These are phyloP conservation scores for Grammothele lineata DNA, from an alignment of 768 basidiomycete species.

Conservation along the genomic window DNA sequence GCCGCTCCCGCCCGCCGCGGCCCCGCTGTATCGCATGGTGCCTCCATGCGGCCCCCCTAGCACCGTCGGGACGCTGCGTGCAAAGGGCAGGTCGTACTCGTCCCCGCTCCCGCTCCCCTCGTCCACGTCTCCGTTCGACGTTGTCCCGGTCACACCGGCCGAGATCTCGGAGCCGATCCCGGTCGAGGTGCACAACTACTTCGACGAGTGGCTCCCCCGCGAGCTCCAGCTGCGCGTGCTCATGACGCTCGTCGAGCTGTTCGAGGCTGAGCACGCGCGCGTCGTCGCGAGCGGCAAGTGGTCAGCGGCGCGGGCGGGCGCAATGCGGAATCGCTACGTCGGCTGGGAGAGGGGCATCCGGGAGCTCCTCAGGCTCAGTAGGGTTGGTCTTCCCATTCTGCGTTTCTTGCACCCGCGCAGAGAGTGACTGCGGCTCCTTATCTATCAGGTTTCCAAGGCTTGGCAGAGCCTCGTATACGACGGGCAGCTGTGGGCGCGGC, in stretches of 20 bases:
- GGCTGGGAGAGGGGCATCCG: slow-evolving; percentile 70
- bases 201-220: slow-evolving; percentile 66
- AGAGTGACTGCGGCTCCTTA: background rate
- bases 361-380: slow-evolving; percentile 74
- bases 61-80: slow-evolving; percentile 28
- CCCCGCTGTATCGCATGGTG: slow-evolving; percentile 12
- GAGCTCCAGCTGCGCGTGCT: slow-evolving; percentile 68
- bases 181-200: slow-evolving; percentile 46
- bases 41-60: slow-evolving; percentile 14
- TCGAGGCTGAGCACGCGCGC: slow-evolving; percentile 55
- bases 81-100: slow-evolving; percentile 60
- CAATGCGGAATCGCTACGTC: slow-evolving; percentile 64
- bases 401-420: background rate
- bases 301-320: slow-evolving; percentile 57
- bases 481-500: slow-evolving; percentile 77
- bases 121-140: slow-evolving; percentile 56
- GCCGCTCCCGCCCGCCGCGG: slow-evolving; percentile 4
- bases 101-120: slow-evolving; percentile 49
- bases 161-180: slow-evolving; percentile 53
- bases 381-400: slow-evolving; percentile 49
- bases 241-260: slow-evolving; percentile 46
- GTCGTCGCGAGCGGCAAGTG: slow-evolving; percentile 45
- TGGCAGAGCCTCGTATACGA: slow-evolving; percentile 79
- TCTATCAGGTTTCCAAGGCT: slow-evolving; percentile 62
- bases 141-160: slow-evolving; percentile 44